Base-by-base conservation (phyloP, 2,329 filamentous ascomycete species). In the Fusarium buxicola region DNA sequence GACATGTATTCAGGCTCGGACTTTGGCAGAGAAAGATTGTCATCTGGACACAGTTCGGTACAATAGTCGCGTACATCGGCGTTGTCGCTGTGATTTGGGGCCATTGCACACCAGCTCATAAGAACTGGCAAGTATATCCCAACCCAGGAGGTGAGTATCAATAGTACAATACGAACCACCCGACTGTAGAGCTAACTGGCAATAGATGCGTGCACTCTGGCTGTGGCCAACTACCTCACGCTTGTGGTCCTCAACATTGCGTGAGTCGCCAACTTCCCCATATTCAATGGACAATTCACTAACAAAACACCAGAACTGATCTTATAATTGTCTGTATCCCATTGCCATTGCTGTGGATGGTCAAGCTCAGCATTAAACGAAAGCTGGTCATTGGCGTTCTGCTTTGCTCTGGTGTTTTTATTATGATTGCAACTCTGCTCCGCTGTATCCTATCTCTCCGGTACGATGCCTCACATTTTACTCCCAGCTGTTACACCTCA, bases 341-440 rank as follows among this genome's bases (percentile, higher is more conserved):
- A 0, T 28, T 81, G 1, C 77, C 79, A 9, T 55, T 81, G 4
- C 58, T 81, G 4, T 76, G 73, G 71, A 76, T 73, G 40, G 77
- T 79, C 2, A 76, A 76, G 41, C 69, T 80, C 49, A 73, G 67
- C 18, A 36, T 76, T 4, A 69, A 72, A 34, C 69, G 76, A 48
- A 80, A 81, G 64, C 15, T 80, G 4, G 65, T 77, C 13, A 75
- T 79, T 38, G 73, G 74, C 2, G 27, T 78, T 5, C 69, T 79
- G 0, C 76, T 81, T 10, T 81, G 76, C 46, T 77, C 78, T 4
- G 78, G 79, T 4, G 34, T 81, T n/a, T 81, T 81, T 56, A 75
- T 80, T 51, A 78, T 81, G 57, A 61, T 76, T 8, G 77, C 78
- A 18, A 75, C 78, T 2, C 58, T 81, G 0, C 69, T 81, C 31